Conservation (phyloP, 163 green algal genomes). For the Volvox carteri region DNA sequence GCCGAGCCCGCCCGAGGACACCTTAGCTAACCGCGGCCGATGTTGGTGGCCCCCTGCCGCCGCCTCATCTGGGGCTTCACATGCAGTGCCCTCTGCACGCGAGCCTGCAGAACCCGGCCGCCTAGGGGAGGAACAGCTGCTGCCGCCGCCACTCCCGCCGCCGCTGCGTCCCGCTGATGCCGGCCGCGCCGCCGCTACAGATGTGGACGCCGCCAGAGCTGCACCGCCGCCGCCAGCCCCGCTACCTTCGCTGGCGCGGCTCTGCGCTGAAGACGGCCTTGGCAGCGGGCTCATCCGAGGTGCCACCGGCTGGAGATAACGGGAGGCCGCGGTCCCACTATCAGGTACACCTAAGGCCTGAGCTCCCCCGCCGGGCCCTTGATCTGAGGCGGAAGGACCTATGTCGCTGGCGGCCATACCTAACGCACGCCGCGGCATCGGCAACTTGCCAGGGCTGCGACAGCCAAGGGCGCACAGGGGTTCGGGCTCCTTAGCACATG, state of each 20-base stretch:
- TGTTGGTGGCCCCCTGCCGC: background rate
- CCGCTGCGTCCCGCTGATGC: background rate
- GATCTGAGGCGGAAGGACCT: background rate
- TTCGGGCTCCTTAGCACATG: too few relatives aligned
- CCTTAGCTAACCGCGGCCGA: background rate
- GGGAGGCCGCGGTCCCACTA: background rate
- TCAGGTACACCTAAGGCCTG: background rate
- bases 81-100: background rate
- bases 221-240: background rate
- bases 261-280: background rate
- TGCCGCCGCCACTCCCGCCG: slow-evolving; percentile 8
- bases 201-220: background rate
- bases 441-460: slow-evolving; percentile 32
- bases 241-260: background rate
- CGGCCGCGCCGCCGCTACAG: background rate
- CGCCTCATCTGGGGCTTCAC: background rate
- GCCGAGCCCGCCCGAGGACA: background rate
- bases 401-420: background rate
- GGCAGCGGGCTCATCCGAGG: background rate
- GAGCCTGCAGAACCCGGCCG: background rate
- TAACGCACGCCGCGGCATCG: background rate
- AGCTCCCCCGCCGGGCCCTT: background rate
- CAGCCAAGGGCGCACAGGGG: background rate
- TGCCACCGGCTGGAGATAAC: background rate
- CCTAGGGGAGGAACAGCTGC: background rate